A percentile compares a stretch with the other conserved stretches of the same genome.
phyloP scores from a whole-genome alignment of 2,329 filamentous ascomycete species.

The Talaromyces sp. region DNA sequence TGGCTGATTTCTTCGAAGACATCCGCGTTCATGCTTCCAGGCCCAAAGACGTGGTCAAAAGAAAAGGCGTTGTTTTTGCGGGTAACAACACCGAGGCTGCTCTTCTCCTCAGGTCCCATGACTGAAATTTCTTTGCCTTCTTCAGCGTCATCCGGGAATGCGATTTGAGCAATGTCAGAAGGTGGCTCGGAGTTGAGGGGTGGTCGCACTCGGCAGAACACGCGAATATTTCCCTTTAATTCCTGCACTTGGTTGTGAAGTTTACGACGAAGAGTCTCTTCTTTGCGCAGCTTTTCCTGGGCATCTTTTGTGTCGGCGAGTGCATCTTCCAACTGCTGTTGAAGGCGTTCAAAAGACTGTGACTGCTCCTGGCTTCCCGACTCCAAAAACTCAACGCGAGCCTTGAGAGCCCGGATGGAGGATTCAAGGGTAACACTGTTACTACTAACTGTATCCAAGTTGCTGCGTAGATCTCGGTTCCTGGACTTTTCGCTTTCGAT shows the following conservation, averaged over 20 bases:
- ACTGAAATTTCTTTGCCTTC: slow-evolving; percentile 84
- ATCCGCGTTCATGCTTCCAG: slow-evolving; percentile 69
- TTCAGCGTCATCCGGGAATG: slow-evolving; percentile 71
- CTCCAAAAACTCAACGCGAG: slow-evolving; percentile 82
- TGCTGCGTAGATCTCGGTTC: slow-evolving; percentile 52
- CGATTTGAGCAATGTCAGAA: slow-evolving; percentile 64
- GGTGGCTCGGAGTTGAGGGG: slow-evolving; percentile 52
- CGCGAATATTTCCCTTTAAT: slow-evolving; percentile 94
- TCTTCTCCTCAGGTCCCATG: slow-evolving; percentile 75
- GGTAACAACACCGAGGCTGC: slow-evolving; percentile 67
- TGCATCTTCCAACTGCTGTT: slow-evolving; percentile 73
- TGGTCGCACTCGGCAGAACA: slow-evolving; percentile 93
- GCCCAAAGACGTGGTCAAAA: slow-evolving; percentile 89
- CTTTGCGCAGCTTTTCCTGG: slow-evolving; percentile 76
- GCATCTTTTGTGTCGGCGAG: slow-evolving; percentile 62
- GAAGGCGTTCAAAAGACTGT: slow-evolving; percentile 74
- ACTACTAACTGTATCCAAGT: slow-evolving; percentile 54
- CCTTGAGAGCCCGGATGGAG: slow-evolving; percentile 67
- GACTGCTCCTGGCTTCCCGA: slow-evolving; percentile 86
- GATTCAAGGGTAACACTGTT: slow-evolving; percentile 65
- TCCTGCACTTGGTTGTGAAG: slow-evolving; percentile 98
- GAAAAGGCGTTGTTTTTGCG: slow-evolving; percentile 79
- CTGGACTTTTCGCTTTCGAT: slow-evolving; percentile 58
- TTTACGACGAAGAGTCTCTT: slow-evolving; percentile 83
- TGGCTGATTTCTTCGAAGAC: slow-evolving; percentile 97